Base-by-base conservation (phyloP, 2,329 filamentous ascomycete species). In the Metarhizium rileyi region DNA sequence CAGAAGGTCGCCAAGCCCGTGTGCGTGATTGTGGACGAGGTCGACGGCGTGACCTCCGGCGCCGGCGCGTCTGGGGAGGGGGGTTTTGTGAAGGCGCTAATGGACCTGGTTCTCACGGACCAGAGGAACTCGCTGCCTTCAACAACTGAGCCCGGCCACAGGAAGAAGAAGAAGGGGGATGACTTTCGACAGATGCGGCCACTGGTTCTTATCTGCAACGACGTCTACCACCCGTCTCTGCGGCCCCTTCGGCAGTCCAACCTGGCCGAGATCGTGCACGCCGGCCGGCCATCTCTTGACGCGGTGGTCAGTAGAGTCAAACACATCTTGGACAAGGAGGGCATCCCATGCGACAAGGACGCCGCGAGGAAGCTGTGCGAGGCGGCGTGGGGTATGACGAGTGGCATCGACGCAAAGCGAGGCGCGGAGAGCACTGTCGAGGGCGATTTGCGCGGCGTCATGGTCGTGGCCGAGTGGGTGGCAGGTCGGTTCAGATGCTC, bases 21-120 rank as follows among this genome's bases (percentile, higher is more conserved):
- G 0, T 98, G 93, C 57, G 87, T 98, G 4, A 78, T 98, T 2
- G 89, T 98, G 1, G 93, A 98, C 61, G 93, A 98, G 67, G 93
- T 97, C 1, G 93, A 98, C 62, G 93, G 93, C 38, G 93, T 94
- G 0, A 89, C 95, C 2, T 77, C 86, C 22, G 90, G 91, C 10
- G 83, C 85, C 46, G 84, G 86, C 5, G 77, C 72, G 23, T 82
- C 84, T 26, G 87, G 90, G 35, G 93, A 98, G 63, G 91, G 91
- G 47, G 93, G 93, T 0, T 98, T 98, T 57, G 83, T 98, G 67
- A 95, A 90, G 63, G 93, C 93, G 1, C 70, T 98, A 52, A 91
- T 98, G 54, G 93, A 98, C 58, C 76, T 98, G 4, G 84, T 97
- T 43, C 73, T 86, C 44, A 72, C 88, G 10, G 93, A 97, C 60